Evolutionary conservation across 768 basidiomycete genomes (phyloP).

Genomic region (Hericium alpestre): DNA sequence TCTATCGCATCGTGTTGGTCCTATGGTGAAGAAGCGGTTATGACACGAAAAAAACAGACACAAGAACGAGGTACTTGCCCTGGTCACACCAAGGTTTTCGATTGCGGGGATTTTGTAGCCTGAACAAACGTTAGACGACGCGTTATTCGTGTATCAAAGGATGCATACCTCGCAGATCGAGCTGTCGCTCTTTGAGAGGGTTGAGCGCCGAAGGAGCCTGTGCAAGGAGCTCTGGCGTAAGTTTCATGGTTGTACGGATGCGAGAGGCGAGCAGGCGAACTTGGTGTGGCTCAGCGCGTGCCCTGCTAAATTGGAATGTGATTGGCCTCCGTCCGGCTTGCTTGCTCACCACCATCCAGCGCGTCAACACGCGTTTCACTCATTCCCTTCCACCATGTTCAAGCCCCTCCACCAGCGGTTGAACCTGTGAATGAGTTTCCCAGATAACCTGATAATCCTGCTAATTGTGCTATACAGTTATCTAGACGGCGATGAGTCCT

Average conservation of each 20-base stretch:
- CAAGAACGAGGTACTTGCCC: conserved; percentile 34
- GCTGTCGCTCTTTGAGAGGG: conserved; percentile 79
- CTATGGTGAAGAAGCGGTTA: conserved; percentile 25
- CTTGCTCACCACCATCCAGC: conserved; percentile 6
- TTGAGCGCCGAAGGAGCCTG: conserved; percentile 71
- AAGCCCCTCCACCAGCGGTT: conserved; percentile 62
- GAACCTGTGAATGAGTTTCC: conserved; percentile 39
- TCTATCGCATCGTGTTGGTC: conserved; percentile 93
- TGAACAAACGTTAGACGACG: conserved; percentile 22
- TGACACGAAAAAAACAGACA: conserved; percentile 4
- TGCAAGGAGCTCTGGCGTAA: conserved; percentile 88
- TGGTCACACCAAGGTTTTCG: conserved; percentile 92
- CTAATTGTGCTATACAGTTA: conserved; percentile 35
- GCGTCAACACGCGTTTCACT: conserved; percentile 7
- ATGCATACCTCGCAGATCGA: conserved; percentile 75
- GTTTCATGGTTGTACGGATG: conserved; percentile 49
- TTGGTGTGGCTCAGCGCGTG: not conserved
- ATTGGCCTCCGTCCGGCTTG: conserved; percentile 1
- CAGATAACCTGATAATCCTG: not conserved
- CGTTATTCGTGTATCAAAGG: not conserved
- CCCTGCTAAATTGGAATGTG: not conserved
- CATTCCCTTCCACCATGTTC: conserved; percentile 36
- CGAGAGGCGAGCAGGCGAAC: conserved; percentile 5
- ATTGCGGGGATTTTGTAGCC: conserved; percentile 92
- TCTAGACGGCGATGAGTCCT: conserved; percentile 60